Evolutionary conservation across 352 stramenopile genomes (phyloP).

Genomic region (Nothophytophthora sp.): DNA sequence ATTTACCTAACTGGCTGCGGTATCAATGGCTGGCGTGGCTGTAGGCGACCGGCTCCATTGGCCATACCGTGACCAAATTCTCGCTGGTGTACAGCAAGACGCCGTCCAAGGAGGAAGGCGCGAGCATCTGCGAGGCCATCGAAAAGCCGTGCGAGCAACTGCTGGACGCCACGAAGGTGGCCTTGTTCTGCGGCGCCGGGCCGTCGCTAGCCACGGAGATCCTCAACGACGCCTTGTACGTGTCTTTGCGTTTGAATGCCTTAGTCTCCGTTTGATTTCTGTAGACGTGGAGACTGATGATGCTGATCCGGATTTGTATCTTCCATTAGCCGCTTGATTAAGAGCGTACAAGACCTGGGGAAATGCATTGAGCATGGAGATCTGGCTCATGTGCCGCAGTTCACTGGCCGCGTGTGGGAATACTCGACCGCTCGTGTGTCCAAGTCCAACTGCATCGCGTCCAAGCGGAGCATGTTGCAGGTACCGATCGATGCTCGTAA

Average conservation of each 20-base stretch:
- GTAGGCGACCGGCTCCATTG: constrained; percentile 68
- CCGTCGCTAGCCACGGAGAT: constrained; percentile 80
- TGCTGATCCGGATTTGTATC: neutral
- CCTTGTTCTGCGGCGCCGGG: constrained; percentile 76
- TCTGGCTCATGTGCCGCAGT: constrained; percentile 56
- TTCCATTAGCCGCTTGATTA: constrained; percentile 62
- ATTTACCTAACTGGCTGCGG: neutral
- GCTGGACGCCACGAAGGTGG: constrained; percentile 70
- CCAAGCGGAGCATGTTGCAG: constrained; percentile 87
- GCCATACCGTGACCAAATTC: constrained; percentile 87
- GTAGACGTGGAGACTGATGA: constrained; percentile 8
- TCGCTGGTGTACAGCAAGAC: constrained; percentile 86
- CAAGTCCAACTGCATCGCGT: constrained; percentile 88
- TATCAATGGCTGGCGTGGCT: constrained; percentile 1
- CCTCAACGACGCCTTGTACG: constrained; percentile 65
- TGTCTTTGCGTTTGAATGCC: constrained; percentile 4
- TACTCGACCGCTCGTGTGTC: constrained; percentile 63
- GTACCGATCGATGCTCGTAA: constrained; percentile 13
- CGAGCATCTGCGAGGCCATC: constrained; percentile 80
- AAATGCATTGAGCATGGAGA: constrained; percentile 48
- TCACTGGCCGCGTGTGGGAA: constrained; percentile 86
- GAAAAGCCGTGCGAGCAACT: constrained; percentile 82
- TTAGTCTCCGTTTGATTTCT: too few species aligned
- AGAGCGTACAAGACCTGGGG: constrained; percentile 65
- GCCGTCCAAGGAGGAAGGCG: constrained; percentile 60